Base-by-base conservation (phyloP, 768 basidiomycete genomes). In the Psilocybe cyanescens region DNA sequence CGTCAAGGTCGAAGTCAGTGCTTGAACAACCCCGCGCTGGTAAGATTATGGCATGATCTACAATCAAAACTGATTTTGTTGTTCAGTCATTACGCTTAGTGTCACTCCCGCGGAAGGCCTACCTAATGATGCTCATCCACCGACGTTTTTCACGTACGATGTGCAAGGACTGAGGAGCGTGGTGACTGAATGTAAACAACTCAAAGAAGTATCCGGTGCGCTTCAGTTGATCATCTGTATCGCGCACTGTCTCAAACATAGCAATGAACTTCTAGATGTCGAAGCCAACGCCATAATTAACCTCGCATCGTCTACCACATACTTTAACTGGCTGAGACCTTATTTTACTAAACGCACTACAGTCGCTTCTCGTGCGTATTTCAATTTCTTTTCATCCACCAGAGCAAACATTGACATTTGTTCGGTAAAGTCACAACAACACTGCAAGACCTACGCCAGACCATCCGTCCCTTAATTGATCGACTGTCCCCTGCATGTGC, bases 401-500 rank as follows among this genome's bases (percentile, higher is more conserved):
- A 39, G 44, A 30, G 35, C 29, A 33, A 11, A 33, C 44, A 24
- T 57, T 64, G 19, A 61, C 4, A 1, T 44, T 48, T 30, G 14
- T 35, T 30, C 48, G 8, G 9, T 53, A 9, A 48, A 85, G 84
- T 84, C 8, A 74, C 79, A 3, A 65, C 73, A 3, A 67, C 72
- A 24, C 83, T 84, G 1, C 79, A 77, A 53, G 90, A 92, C 74
- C 75, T 93, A 24, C 84, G 90, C 16, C 49, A 77, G 45, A 70
- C 75, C 5, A 78, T 72, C 49, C 75, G 74, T 61, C 83, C 86
- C 0, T 65, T 88, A n/a, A 75, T 83, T 59, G 68, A 74, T 7
- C 83, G 82, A 8, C 79, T 94, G 24, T 89, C 91, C 17, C 67
- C 76, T 1, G 83, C 88, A 1, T 76, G 76, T 67, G 89, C 91